Conservation (phyloP, 768 basidiomycete species). For the Rhizopogon vesiculosus region DNA sequence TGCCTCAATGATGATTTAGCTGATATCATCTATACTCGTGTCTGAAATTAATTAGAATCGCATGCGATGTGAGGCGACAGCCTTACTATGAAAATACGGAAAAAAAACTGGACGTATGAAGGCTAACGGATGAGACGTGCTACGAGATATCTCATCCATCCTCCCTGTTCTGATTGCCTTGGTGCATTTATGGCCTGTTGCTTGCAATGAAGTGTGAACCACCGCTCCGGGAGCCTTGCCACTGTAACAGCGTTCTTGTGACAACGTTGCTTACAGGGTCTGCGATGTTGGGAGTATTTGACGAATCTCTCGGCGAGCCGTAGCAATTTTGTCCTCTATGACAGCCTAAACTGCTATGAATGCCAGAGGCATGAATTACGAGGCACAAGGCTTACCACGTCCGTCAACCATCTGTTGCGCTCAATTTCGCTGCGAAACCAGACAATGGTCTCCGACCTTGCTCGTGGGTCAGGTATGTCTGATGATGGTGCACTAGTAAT, state of each 20-base stretch:
- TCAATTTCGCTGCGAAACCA: conserved; percentile 78
- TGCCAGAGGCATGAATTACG: background rate
- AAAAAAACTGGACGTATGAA: too few relatives aligned
- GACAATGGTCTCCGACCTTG: conserved; percentile 59
- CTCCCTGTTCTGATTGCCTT: background rate
- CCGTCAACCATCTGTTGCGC: conserved; percentile 49
- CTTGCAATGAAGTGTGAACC: background rate
- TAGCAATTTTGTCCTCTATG: conserved; percentile 58
- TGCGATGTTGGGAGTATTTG: conserved; percentile 43
- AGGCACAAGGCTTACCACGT: conserved; percentile 38
- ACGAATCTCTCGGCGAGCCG: conserved; percentile 55
- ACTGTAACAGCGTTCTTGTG: background rate
- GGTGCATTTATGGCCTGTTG: background rate
- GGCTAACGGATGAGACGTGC: background rate
- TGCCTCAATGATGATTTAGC: too few relatives aligned
- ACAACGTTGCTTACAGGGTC: background rate
- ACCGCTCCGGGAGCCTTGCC: background rate
- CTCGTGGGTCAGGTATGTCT: conserved; percentile 60
- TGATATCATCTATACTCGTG: too few relatives aligned
- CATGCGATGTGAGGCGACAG: too few relatives aligned
- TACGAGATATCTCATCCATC: background rate
- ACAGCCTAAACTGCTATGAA: conserved; percentile 35
- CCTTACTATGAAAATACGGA: too few relatives aligned
- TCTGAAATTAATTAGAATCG: too few relatives aligned
- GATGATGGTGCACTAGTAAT: background rate